phyloP scores from a whole-genome alignment of 805 yeast species.

The Wickerhamiella shivajii region DNA sequence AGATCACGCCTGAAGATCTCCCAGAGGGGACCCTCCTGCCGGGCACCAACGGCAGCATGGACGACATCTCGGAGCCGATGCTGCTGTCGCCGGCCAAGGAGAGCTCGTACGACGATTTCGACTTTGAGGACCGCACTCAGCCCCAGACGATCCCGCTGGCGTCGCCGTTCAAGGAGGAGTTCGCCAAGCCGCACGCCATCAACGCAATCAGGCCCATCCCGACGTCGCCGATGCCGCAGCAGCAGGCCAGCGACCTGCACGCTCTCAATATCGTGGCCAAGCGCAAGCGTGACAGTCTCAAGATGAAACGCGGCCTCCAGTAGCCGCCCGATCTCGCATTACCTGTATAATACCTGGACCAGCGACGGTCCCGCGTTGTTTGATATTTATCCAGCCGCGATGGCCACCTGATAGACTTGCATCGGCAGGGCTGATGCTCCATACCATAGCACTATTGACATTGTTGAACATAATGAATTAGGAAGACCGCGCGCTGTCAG shows the following conservation, averaged over 20 bases:
- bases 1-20: conserved; percentile 9
- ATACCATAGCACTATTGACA: no score
- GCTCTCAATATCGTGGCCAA: conserved; percentile 33
- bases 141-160: conserved; percentile 16
- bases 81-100: conserved; percentile 2
- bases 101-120: conserved; percentile 5
- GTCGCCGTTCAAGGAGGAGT: conserved; percentile 21
- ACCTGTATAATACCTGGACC: no score
- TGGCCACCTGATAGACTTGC: no score
- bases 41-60: not conserved
- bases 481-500: no score
- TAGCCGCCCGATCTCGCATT: no score
- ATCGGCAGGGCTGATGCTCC: no score
- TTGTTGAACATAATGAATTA: no score
- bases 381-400: no score
- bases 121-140: not conserved
- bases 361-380: no score
- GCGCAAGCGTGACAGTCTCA: conserved; percentile 38
- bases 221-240: not conserved
- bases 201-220: conserved; percentile 9
- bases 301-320: conserved; percentile 30
- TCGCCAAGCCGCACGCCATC: conserved; percentile 7
- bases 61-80: conserved; percentile 4
- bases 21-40: not conserved
- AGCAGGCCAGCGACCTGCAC: conserved; percentile 12